Conservation (phyloP, 2,329 filamentous ascomycete species). For the Akanthomyces uredinophilus region DNA sequence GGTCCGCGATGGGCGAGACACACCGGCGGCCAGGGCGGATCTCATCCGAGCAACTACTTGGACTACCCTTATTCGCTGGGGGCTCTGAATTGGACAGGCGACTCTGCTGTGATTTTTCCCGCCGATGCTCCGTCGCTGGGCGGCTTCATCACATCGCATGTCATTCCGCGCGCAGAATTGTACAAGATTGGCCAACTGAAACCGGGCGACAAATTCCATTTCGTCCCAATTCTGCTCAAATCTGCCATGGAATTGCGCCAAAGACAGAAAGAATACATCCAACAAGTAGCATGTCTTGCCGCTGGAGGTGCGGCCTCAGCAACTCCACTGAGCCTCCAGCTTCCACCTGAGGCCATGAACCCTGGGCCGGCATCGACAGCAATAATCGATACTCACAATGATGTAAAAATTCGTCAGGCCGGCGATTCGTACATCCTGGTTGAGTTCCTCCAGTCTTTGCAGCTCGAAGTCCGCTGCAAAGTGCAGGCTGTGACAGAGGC, state of each 20-base stretch:
- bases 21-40: slow-evolving; percentile 58
- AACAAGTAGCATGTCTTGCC: background rate
- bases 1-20: slow-evolving; percentile 53
- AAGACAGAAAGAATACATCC: background rate
- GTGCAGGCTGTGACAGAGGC: slow-evolving; percentile 5
- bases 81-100: slow-evolving; percentile 56
- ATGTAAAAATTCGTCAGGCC: background rate
- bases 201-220: slow-evolving; percentile 42
- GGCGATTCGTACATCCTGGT: slow-evolving; percentile 3
- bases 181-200: slow-evolving; percentile 60
- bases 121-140: slow-evolving; percentile 57
- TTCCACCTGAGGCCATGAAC: background rate
- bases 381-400: background rate
- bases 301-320: background rate
- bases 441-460: slow-evolving; percentile 1
- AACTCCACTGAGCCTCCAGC: background rate
- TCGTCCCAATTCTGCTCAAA: background rate
- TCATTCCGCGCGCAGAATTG: slow-evolving; percentile 51
- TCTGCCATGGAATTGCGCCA: background rate
- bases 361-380: background rate
- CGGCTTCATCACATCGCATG: slow-evolving; percentile 53
- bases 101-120: slow-evolving; percentile 55
- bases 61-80: slow-evolving; percentile 57
- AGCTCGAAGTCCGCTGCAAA: slow-evolving; percentile 2
- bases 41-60: slow-evolving; percentile 55